Conservation (phyloP, 176 grass and related monocot genomes). For the Coix lacrymajobi region DNA sequence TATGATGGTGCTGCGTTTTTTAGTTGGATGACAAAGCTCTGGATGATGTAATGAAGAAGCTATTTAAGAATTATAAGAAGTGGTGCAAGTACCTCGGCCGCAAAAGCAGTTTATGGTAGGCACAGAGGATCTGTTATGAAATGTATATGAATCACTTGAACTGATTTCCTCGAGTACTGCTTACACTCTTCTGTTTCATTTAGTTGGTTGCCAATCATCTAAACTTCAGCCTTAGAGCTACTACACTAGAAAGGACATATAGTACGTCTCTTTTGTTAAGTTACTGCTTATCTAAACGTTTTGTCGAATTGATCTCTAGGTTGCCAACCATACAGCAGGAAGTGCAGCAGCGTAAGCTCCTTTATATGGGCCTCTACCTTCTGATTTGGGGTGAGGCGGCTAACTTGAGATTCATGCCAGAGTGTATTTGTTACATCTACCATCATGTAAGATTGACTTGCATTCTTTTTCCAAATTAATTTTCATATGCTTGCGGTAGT, state of each 20-base stretch:
- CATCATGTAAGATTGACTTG: slow-evolving; percentile 80
- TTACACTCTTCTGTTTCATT: neutral
- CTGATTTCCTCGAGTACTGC: neutral
- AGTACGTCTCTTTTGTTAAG: neutral
- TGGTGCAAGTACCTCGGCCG: slow-evolving; percentile 92
- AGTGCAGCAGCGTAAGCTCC: slow-evolving; percentile 97
- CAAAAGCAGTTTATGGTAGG: slow-evolving; percentile 88
- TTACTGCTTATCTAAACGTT: neutral
- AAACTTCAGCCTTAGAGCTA: neutral
- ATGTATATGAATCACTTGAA: neutral
- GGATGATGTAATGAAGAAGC: slow-evolving; percentile 67
- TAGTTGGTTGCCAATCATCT: neutral
- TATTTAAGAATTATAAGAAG: slow-evolving; percentile 90
- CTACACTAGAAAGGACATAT: neutral
- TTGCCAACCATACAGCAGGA: slow-evolving; percentile 97
- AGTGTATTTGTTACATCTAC: slow-evolving; percentile 97
- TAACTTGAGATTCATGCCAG: slow-evolving; percentile 98
- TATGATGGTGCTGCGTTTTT: neutral
- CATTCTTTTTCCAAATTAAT: neutral
- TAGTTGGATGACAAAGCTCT: slow-evolving; percentile 84
- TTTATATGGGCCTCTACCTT: slow-evolving; percentile 92
- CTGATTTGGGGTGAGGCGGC: slow-evolving; percentile 97
- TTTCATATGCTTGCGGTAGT: neutral
- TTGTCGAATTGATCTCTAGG: slow-evolving; percentile 40
- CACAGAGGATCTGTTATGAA: neutral